Evolutionary conservation across 495 filamentous ascomycete genomes (phyloP).

Genomic region (Sphaerosporella brunnea): DNA sequence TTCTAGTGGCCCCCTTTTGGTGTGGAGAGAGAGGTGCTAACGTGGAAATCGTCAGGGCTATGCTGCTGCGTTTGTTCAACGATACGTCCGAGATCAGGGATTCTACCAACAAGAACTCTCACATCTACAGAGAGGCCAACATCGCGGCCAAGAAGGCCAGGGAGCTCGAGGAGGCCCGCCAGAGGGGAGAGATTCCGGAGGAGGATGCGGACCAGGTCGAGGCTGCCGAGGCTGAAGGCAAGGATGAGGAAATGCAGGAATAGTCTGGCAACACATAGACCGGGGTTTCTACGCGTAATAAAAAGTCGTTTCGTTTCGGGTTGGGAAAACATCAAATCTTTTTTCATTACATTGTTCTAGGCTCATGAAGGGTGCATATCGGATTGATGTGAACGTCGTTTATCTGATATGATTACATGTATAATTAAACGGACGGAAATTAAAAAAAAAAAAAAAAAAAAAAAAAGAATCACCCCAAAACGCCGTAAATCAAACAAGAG

Average conservation of each 20-base stretch:
- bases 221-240: neutral
- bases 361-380: too few species aligned
- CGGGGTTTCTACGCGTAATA: too few species aligned
- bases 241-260: neutral
- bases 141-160: constrained; percentile 29
- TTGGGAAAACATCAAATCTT: too few species aligned
- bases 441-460: too few species aligned
- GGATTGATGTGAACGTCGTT: too few species aligned
- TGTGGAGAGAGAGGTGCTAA: constrained; percentile 2
- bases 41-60: constrained; percentile 34
- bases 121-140: constrained; percentile 16
- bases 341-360: too few species aligned
- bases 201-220: neutral
- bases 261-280: too few species aligned
- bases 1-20: neutral
- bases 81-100: constrained; percentile 52
- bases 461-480: too few species aligned
- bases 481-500: too few species aligned
- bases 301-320: too few species aligned
- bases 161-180: constrained; percentile 12
- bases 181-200: constrained; percentile 5
- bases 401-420: too few species aligned
- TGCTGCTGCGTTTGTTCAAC: constrained; percentile 80
- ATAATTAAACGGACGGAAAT: too few species aligned
- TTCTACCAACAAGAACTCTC: constrained; percentile 32